Percentiles rank a stretch among this genome's conserved stretches.
Conservation (phyloP, 2,329 filamentous ascomycete species). For the Verticillium longisporum region DNA sequence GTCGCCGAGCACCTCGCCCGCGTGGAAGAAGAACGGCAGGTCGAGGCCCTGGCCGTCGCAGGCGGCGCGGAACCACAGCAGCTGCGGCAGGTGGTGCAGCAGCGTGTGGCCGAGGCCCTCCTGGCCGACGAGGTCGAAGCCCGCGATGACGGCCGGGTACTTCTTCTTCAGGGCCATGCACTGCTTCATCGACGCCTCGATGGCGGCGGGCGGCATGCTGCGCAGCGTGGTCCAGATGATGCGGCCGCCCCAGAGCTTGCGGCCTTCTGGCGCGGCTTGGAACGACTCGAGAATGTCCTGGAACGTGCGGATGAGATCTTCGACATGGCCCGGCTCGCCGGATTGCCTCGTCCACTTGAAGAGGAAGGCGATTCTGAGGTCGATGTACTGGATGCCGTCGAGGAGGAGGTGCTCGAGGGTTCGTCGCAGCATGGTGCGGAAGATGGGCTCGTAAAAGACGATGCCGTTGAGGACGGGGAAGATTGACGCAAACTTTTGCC, state of each 20-base stretch:
- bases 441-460: conserved; percentile 53
- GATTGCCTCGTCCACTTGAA: not conserved
- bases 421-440: not conserved
- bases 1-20: conserved; percentile 68
- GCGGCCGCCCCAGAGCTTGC: conserved; percentile 61
- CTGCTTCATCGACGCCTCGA: conserved; percentile 48
- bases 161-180: conserved; percentile 52
- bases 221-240: conserved; percentile 73
- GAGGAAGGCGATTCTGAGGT: not conserved
- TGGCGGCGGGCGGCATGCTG: conserved; percentile 27
- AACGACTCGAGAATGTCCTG: not conserved
- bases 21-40: conserved; percentile 85
- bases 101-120: conserved; percentile 68
- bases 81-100: conserved; percentile 63
- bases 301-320: not conserved
- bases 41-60: conserved; percentile 66
- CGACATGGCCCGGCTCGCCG: not conserved
- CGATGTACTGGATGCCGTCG: not conserved
- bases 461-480: not conserved
- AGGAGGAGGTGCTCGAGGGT: not conserved
- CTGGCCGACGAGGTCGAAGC: conserved; percentile 80
- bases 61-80: conserved; percentile 81
- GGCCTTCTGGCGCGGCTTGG: not conserved
- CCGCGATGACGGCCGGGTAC: conserved; percentile 65
- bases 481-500: not conserved